phyloP scores from a whole-genome alignment of 306 rosid species.

The Dalbergia oliveri region DNA sequence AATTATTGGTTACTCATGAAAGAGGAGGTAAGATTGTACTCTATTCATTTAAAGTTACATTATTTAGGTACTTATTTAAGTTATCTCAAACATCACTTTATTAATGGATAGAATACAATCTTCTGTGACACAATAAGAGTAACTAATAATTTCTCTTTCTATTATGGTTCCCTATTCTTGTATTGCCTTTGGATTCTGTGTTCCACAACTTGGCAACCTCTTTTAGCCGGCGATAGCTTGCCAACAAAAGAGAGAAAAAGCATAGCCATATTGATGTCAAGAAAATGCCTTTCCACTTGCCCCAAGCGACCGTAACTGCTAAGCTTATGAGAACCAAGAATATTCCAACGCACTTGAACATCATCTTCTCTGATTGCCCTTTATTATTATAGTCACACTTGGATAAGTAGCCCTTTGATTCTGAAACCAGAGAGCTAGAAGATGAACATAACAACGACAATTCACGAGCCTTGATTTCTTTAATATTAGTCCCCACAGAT shows the following conservation, averaged over 20 bases:
- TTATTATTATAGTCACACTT: background rate
- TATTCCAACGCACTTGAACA: conserved; percentile 38
- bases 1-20: no score
- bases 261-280: conserved; percentile 62
- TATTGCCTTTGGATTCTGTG: conserved; percentile 29
- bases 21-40: no score
- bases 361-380: conserved; percentile 42
- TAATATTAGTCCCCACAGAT: background rate
- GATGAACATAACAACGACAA: conserved; percentile 33
- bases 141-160: background rate
- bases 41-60: no score
- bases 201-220: conserved; percentile 43
- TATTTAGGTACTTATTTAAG: no score
- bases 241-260: conserved; percentile 39
- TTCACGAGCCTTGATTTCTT: background rate
- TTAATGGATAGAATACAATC: no score
- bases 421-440: conserved; percentile 23
- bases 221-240: conserved; percentile 23
- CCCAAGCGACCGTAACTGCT: conserved; percentile 58
- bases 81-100: no score
- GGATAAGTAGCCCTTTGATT: conserved; percentile 40
- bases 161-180: conserved; percentile 43
- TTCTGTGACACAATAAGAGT: no score
- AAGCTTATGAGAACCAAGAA: conserved; percentile 62
- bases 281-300: conserved; percentile 58